These are phyloP conservation scores for Hsuehochloa calcarea DNA, from an alignment of 176 grass and related monocot genomes.

Conservation along the genomic window DNA sequence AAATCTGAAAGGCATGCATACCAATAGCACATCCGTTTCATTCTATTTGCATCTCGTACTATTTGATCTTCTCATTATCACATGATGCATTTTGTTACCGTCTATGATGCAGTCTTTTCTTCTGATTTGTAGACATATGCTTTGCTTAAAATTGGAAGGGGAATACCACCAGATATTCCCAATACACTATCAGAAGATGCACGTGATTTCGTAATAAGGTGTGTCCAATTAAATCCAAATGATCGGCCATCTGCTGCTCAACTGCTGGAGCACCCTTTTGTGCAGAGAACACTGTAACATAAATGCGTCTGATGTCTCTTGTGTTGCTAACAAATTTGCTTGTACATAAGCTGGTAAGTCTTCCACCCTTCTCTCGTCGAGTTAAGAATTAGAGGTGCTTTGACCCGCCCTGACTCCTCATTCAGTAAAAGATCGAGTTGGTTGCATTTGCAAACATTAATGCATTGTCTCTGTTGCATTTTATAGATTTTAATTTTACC, in stretches of 20 bases:
- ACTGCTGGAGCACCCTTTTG: slow-evolving; percentile 78
- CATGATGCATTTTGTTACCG: background rate
- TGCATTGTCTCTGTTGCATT: background rate
- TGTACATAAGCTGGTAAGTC: slow-evolving; percentile 43
- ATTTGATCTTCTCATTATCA: background rate
- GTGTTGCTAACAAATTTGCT: slow-evolving; percentile 32
- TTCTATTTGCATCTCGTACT: background rate
- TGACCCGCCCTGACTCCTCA: background rate
- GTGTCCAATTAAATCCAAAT: slow-evolving; percentile 59
- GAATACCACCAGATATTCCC: slow-evolving; percentile 67
- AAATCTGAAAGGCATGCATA: background rate
- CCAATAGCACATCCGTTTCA: background rate
- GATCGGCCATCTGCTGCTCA: slow-evolving; percentile 65
- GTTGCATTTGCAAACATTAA: background rate
- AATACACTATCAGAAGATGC: slow-evolving; percentile 62
- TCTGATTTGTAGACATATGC: slow-evolving; percentile 55
- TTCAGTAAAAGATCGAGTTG: background rate
- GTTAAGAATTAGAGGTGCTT: background rate
- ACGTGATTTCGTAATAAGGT: slow-evolving; percentile 69
- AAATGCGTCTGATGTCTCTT: background rate
- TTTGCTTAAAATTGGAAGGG: slow-evolving; percentile 78
- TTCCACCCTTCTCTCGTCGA: background rate
- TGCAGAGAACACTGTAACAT: slow-evolving; percentile 40
- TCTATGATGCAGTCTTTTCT: slow-evolving; percentile 20
- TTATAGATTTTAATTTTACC: slow-evolving; percentile 22